phyloP scores from a whole-genome alignment of 768 basidiomycete species.

The Tephrocybe sp. region DNA sequence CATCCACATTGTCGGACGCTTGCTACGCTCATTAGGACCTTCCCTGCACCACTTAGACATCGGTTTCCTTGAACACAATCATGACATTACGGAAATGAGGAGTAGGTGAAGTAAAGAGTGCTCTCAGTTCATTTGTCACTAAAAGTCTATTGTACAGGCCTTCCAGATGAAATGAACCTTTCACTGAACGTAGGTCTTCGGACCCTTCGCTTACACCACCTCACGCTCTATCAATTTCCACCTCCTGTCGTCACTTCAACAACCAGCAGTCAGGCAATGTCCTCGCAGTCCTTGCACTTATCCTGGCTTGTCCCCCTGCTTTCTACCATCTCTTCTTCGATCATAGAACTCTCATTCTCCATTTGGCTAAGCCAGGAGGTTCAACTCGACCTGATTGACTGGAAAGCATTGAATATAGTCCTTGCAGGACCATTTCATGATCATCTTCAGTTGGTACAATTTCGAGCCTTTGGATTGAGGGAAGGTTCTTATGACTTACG shows the following conservation, averaged over 20 bases:
- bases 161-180: constrained; percentile 20
- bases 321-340: constrained; percentile 19
- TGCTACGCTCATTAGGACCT: constrained; percentile 22
- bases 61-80: constrained; percentile 23
- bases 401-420: constrained; percentile 22
- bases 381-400: constrained; percentile 30
- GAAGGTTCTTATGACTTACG: constrained; percentile 21
- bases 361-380: constrained; percentile 32
- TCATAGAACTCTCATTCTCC: constrained; percentile 22
- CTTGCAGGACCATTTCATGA: constrained; percentile 15
- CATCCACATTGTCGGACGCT: constrained; percentile 16
- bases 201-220: constrained; percentile 25
- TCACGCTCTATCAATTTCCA: constrained; percentile 32
- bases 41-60: constrained; percentile 28
- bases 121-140: not conserved
- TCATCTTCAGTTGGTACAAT: constrained; percentile 17
- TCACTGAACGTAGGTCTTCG: constrained; percentile 23
- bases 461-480: constrained; percentile 30
- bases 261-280: not conserved
- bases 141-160: constrained; percentile 12
- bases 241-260: constrained; percentile 4
- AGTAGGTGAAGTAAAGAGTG: not conserved
- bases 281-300: constrained; percentile 18
- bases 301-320: constrained; percentile 27
- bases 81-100: constrained; percentile 10